Percentiles rank a stretch among this genome's conserved stretches.
Conservation (phyloP, 2,329 filamentous ascomycete genomes). For the Onygenales sp. region DNA sequence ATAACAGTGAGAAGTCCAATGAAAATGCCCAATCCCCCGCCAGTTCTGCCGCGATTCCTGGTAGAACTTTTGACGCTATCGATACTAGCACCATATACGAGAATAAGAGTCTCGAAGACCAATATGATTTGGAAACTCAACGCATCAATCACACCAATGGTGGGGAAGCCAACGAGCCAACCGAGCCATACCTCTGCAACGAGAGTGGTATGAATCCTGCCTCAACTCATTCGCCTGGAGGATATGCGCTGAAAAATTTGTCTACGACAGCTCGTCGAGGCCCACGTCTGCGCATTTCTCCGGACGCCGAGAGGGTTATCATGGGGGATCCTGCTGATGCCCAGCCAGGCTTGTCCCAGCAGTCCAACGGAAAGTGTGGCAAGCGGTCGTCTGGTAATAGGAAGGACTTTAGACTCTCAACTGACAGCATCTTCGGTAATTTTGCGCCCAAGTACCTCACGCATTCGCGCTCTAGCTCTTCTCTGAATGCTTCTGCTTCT, state of each 20-base stretch:
- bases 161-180: neutral
- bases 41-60: neutral
- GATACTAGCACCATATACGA: neutral
- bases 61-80: neutral
- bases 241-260: constrained; percentile 11
- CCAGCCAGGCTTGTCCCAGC: neutral
- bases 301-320: constrained; percentile 14
- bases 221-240: neutral
- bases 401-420: constrained; percentile 11
- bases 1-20: constrained; percentile 1
- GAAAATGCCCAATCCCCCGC: neutral
- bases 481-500: neutral
- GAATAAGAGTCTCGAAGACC: neutral
- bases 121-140: neutral
- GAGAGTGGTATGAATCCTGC: neutral
- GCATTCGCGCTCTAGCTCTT: constrained; percentile 3
- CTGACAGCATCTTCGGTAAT: constrained; percentile 10
- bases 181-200: neutral
- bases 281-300: constrained; percentile 12
- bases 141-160: neutral
- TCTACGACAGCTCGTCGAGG: constrained; percentile 6
- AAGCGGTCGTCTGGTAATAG: neutral
- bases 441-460: constrained; percentile 6
- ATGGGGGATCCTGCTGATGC: constrained; percentile 8
- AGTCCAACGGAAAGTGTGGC: neutral